These are phyloP conservation scores for Isatis lusitanica DNA, from an alignment of 441 rosid species.

Conservation along the genomic window DNA sequence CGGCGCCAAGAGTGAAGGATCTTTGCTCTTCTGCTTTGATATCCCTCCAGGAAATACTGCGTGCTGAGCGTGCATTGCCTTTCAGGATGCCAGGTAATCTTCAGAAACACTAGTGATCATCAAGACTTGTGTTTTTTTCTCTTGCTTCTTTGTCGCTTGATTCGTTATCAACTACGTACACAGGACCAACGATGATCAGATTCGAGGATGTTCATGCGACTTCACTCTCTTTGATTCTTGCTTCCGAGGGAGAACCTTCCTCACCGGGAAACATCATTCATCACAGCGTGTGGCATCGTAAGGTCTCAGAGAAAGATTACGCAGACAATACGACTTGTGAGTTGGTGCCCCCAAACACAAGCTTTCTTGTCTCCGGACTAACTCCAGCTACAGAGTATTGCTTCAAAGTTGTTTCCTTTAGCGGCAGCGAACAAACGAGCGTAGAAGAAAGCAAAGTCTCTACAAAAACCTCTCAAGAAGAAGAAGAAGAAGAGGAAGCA, in stretches of 20 bases:
- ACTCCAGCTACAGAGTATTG: constrained; percentile 59
- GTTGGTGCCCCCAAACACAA: constrained; percentile 47
- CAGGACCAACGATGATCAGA: constrained; percentile 17
- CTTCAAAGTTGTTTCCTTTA: constrained; percentile 54
- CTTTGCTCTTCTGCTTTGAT: constrained; percentile 44
- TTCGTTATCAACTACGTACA: not conserved
- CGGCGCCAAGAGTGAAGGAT: constrained; percentile 40
- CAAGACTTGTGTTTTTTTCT: not conserved
- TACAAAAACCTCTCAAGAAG: not conserved
- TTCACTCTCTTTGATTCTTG: constrained; percentile 54
- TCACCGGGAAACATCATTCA: constrained; percentile 33
- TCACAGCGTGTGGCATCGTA: constrained; percentile 66
- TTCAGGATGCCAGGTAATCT: not conserved
- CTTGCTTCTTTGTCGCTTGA: not conserved
- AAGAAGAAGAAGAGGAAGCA: not conserved
- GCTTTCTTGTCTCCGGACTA: constrained; percentile 56
- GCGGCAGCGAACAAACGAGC: constrained; percentile 44
- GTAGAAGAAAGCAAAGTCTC: constrained; percentile 45
- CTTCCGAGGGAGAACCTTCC: constrained; percentile 35
- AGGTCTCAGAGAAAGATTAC: constrained; percentile 46
- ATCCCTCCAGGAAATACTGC: constrained; percentile 24
- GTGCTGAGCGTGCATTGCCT: not conserved
- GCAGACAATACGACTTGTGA: constrained; percentile 56
- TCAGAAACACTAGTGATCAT: not conserved
- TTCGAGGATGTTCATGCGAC: constrained; percentile 63